Evolutionary conservation across 805 yeast species (phyloP).

Genomic region (Metschnikowia rubicola): DNA sequence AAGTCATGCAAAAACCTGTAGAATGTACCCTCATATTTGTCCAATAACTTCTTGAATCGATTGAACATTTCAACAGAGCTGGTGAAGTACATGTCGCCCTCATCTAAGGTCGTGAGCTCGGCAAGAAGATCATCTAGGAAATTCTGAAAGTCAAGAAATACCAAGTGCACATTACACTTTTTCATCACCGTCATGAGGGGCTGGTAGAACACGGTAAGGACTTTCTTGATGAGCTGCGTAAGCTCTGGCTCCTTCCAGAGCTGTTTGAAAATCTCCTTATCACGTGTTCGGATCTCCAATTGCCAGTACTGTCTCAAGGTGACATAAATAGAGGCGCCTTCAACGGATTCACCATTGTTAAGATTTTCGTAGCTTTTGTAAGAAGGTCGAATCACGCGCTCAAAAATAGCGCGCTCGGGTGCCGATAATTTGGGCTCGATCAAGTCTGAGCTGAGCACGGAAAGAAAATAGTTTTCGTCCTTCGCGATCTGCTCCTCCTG

Average conservation of each 20-base stretch:
- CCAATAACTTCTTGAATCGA: constrained; percentile 60
- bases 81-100: constrained; percentile 46
- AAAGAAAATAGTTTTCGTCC: constrained; percentile 60
- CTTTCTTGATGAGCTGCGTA: constrained; percentile 67
- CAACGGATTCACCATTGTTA: constrained; percentile 11
- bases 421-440: constrained; percentile 21
- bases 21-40: constrained; percentile 67
- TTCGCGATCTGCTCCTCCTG: constrained; percentile 72
- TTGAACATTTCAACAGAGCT: constrained; percentile 61
- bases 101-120: constrained; percentile 61
- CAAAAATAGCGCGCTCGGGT: constrained; percentile 2
- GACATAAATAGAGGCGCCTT: constrained; percentile 39
- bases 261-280: constrained; percentile 69
- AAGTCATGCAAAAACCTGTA: constrained; percentile 77
- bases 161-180: constrained; percentile 60
- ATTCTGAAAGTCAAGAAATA: constrained; percentile 43
- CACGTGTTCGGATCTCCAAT: constrained; percentile 63
- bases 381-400: constrained; percentile 17
- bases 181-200: constrained; percentile 70
- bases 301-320: constrained; percentile 60
- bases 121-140: constrained; percentile 52
- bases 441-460: constrained; percentile 32
- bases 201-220: constrained; percentile 68
- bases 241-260: constrained; percentile 85
- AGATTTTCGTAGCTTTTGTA: constrained; percentile 20